Evolutionary conservation across 1,284 basidiomycete genomes (phyloP).

Genomic region (Ceratobasidium sp.): DNA sequence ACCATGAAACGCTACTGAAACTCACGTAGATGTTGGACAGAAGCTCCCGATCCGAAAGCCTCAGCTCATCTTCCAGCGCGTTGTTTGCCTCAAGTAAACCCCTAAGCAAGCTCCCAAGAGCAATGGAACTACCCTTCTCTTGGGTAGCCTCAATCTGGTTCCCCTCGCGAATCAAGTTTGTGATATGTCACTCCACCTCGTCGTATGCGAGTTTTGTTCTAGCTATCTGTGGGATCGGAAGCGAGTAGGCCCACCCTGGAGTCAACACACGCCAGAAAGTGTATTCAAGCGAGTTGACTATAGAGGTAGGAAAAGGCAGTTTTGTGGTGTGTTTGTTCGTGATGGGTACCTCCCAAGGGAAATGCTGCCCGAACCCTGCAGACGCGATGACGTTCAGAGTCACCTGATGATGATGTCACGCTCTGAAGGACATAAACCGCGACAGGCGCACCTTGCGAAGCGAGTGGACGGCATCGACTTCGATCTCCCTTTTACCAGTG

Average conservation of each 20-base stretch:
- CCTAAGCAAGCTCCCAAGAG: constrained; percentile 6
- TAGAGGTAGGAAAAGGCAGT: neutral
- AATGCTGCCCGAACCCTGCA: constrained; percentile 30
- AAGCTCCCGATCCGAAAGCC: constrained; percentile 16
- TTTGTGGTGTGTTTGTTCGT: neutral
- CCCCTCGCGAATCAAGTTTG: neutral
- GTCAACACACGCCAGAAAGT: constrained; percentile 4
- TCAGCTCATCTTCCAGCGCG: neutral
- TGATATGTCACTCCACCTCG: constrained; percentile 22
- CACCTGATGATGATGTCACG: neutral
- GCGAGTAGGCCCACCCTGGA: constrained; percentile 4
- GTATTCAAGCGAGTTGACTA: neutral
- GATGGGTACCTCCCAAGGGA: constrained; percentile 10
- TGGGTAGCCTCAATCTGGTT: neutral
- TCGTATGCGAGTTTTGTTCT: constrained; percentile 10
- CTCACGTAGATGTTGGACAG: constrained; percentile 23
- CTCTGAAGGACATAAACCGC: neutral
- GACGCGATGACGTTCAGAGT: constrained; percentile 27
- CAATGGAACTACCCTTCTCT: neutral
- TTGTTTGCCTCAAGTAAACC: constrained; percentile 13
- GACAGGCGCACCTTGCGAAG: constrained; percentile 14
- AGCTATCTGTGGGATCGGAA: constrained; percentile 1
- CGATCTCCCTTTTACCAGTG: neutral
- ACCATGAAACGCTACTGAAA: neutral
- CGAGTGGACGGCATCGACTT: constrained; percentile 16